phyloP scores from a whole-genome alignment of 2,329 filamentous ascomycete genomes.

The Colletotrichum tanaceti region DNA sequence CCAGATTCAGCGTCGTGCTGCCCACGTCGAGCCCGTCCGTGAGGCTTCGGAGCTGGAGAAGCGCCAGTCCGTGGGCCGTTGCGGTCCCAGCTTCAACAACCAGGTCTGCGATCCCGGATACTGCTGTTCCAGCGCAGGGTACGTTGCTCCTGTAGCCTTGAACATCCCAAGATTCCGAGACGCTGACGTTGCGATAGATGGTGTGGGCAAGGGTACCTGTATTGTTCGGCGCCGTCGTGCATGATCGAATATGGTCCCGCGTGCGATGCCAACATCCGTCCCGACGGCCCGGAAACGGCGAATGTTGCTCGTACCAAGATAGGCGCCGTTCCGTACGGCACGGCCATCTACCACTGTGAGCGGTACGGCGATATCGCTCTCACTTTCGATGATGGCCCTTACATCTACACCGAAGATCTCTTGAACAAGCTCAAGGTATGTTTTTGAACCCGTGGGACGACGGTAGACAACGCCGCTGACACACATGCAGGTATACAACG shows the following conservation, averaged over 20 bases:
- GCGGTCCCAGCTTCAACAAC: constrained; percentile 52
- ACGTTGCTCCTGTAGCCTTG: constrained; percentile 34
- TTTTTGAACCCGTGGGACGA: background rate
- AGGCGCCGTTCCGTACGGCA: constrained; percentile 67
- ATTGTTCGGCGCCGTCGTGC: constrained; percentile 72
- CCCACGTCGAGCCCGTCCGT: constrained; percentile 12
- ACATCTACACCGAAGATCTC: constrained; percentile 54
- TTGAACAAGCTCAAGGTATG: constrained; percentile 58
- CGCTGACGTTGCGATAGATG: constrained; percentile 52
- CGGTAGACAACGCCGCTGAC: background rate
- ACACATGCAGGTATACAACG: constrained; percentile 58
- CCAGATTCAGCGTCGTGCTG: constrained; percentile 29
- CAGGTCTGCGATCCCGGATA: constrained; percentile 49
- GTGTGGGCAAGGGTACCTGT: constrained; percentile 65
- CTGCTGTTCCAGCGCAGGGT: constrained; percentile 59
- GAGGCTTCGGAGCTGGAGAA: constrained; percentile 33
- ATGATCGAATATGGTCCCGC: constrained; percentile 69
- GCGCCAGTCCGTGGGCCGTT: constrained; percentile 60
- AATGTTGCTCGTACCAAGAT: constrained; percentile 63
- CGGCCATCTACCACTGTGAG: constrained; percentile 66
- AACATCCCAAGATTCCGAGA: background rate
- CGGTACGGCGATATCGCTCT: constrained; percentile 65
- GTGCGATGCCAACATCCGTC: constrained; percentile 70
- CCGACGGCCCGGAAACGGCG: constrained; percentile 64
- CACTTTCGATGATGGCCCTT: constrained; percentile 62